These are phyloP conservation scores for Phoma sp. DNA, from an alignment of 2,329 filamentous ascomycete genomes.

Conservation along the genomic window DNA sequence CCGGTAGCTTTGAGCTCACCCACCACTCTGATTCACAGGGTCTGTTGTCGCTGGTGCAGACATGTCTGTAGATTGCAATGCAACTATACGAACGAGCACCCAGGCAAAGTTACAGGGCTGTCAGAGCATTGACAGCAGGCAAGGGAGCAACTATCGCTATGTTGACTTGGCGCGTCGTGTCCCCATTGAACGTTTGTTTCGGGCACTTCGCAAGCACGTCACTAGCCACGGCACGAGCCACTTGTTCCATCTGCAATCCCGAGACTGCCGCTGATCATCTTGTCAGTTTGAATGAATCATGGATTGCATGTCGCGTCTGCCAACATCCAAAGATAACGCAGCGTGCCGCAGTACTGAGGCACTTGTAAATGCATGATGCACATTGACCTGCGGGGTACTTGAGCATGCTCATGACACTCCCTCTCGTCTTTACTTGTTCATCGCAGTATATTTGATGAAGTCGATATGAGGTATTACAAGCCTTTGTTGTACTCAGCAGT, in stretches of 20 bases:
- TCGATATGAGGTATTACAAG: slow-evolving; percentile 24
- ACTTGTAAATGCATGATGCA: slow-evolving; percentile 5
- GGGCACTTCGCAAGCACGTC: slow-evolving; percentile 31
- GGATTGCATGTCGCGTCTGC: not conserved
- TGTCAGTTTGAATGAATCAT: not conserved
- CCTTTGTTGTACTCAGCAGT: slow-evolving; percentile 25
- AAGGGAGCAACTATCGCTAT: slow-evolving; percentile 35
- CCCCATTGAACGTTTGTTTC: slow-evolving; percentile 33
- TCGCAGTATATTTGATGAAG: not conserved
- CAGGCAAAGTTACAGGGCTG: slow-evolving; percentile 11
- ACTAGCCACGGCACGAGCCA: slow-evolving; percentile 34
- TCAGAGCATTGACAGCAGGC: slow-evolving; percentile 19
- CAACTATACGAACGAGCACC: not conserved
- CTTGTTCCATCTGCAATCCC: slow-evolving; percentile 3
- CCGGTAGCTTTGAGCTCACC: slow-evolving; percentile 37
- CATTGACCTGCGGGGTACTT: slow-evolving; percentile 12
- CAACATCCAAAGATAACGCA: not conserved
- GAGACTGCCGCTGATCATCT: not conserved
- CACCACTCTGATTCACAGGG: slow-evolving; percentile 45
- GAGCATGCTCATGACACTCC: not conserved
- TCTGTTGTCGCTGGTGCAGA: slow-evolving; percentile 36
- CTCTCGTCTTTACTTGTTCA: not conserved
- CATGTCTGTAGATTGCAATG: slow-evolving; percentile 28
- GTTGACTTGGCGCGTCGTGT: slow-evolving; percentile 47
- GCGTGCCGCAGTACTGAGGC: not conserved